A percentile compares a stretch with the other conserved stretches of the same genome.
phyloP scores from a whole-genome alignment of 331 rosid genomes.

The Dryas integrifolia region DNA sequence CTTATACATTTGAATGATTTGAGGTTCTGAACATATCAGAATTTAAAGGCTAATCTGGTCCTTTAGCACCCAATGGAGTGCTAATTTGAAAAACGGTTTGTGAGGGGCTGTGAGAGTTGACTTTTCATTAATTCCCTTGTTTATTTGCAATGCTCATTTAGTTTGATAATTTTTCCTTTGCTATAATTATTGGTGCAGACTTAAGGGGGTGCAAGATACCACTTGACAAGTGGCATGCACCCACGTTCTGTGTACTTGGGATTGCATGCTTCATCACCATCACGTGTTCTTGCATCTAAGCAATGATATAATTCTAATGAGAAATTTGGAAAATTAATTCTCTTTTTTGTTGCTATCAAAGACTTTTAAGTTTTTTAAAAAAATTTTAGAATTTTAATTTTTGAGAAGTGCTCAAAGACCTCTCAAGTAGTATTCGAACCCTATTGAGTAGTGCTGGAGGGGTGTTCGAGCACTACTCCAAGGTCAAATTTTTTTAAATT shows the following conservation, averaged over 20 bases:
- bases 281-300: conserved; percentile 31
- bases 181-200: conserved; percentile 34
- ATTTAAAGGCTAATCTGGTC: conserved; percentile 28
- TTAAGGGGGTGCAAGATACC: conserved; percentile 27
- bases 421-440: too few species aligned
- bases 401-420: too few species aligned
- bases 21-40: not conserved
- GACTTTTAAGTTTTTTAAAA: too few species aligned
- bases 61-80: conserved; percentile 38
- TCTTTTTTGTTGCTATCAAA: too few species aligned
- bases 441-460: too few species aligned
- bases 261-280: not conserved
- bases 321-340: too few species aligned
- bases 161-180: conserved; percentile 28
- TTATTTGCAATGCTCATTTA: conserved; percentile 19
- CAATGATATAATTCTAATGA: not conserved
- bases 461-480: too few species aligned
- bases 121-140: conserved; percentile 22
- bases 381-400: too few species aligned
- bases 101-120: conserved; percentile 40
- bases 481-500: too few species aligned
- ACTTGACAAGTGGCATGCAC: conserved; percentile 30
- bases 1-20: not conserved
- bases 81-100: conserved; percentile 28
- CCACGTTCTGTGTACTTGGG: conserved; percentile 3